A percentile compares a stretch with the other conserved stretches of the same genome.
These are phyloP conservation scores for Vanderwaltozyma yarrowii DNA, from an alignment of 805 yeast genomes.

Conservation along the genomic window DNA sequence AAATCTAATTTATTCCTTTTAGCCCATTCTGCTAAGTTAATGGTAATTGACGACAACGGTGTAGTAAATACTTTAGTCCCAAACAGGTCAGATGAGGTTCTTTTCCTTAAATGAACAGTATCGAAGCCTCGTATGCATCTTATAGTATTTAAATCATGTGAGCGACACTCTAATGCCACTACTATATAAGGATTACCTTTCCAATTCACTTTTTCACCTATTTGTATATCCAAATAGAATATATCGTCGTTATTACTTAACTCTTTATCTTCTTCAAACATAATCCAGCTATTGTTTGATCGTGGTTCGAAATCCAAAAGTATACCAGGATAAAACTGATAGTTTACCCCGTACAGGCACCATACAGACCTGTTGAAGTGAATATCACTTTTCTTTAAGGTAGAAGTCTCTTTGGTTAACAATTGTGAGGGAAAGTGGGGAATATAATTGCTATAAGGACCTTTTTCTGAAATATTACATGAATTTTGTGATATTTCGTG, in stretches of 20 bases:
- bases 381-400: constrained; percentile 14
- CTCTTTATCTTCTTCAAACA: constrained; percentile 15
- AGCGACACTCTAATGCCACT: constrained; percentile 34
- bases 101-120: constrained; percentile 32
- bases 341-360: constrained; percentile 39
- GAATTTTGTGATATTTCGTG: too few species aligned
- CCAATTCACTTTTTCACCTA: constrained; percentile 44
- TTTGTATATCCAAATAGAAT: constrained; percentile 40
- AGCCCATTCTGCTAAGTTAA: constrained; percentile 30
- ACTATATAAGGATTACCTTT: constrained; percentile 32
- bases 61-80: constrained; percentile 11
- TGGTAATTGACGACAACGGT: constrained; percentile 25
- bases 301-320: constrained; percentile 21
- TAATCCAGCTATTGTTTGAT: constrained; percentile 10
- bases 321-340: constrained; percentile 40
- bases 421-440: neutral
- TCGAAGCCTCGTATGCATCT: constrained; percentile 56
- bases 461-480: too few species aligned
- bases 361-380: constrained; percentile 36
- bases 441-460: too few species aligned
- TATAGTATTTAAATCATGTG: constrained; percentile 23
- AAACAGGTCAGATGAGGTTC: constrained; percentile 14
- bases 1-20: constrained; percentile 22
- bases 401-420: neutral
- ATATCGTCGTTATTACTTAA: constrained; percentile 23